Evolutionary conservation across 2,329 filamentous ascomycete genomes (phyloP), one percentile per base, ranked within the genome.

Genomic region (Lecanoromycetidae sp.): DNA sequence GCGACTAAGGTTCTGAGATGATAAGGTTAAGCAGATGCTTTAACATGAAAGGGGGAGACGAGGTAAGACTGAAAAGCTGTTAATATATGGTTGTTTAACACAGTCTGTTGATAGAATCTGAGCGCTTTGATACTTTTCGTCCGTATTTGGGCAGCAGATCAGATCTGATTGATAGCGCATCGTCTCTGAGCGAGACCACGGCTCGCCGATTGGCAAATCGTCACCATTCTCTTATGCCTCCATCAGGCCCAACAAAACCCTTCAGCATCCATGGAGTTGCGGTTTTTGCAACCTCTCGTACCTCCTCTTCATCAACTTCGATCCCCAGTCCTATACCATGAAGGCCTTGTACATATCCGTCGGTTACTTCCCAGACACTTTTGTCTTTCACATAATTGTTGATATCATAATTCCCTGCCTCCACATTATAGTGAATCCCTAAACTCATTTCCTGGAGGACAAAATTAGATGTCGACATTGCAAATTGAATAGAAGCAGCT

Each of bases 371-470:
- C 69, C 81, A 85, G 0, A 84, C 75, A 41, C 74, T 71, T 0
- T 76, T 70, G 55, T 85, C 75, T 57, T 74, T 76, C 2, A 79
- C 68, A 57, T 86, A 87, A 22, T 74, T 82, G 10, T 74, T 74
- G 46, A 84, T 65, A 58, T 85, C 81, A 55, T 78, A 70, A 2
- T 76, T 71, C 1, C 75, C 79, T 0, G 71, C 74, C 56, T 73
- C 71, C 3, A 64, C 63, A 55, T 88, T 88, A 58, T 87, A 88
- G 60, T 88, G 84, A 55, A 88, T 87, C 0, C 83, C 84, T 25
- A 87, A 58, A 44, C 78, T 81, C 84, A 87, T 87, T 61, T 87
- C 83, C 57, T 84, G 78, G 26, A 87, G 87, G 0, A 73, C 75
- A 58, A 82, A 86, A 60, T 82, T 87, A 17, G 71, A 71, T 17